phyloP scores from a whole-genome alignment of 129 eudicot genomes.

The Escallonia herrerae region DNA sequence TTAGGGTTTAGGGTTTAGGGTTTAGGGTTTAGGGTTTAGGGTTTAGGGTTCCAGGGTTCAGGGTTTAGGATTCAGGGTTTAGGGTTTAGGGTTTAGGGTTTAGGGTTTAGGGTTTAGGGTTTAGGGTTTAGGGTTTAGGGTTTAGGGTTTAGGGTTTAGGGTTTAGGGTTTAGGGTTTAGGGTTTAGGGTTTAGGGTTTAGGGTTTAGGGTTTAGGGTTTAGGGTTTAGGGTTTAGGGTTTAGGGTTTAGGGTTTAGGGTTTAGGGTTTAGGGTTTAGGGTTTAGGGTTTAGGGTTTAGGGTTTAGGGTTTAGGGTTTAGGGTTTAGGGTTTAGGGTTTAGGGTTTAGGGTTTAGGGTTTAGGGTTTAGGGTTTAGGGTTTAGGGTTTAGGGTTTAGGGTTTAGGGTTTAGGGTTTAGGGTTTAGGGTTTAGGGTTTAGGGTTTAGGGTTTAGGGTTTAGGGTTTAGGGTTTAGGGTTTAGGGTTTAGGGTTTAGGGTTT shows the following conservation, averaged over 20 bases:
- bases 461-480: slow-evolving; percentile 12
- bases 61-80: too few species aligned
- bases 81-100: slow-evolving; percentile 7
- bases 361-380: slow-evolving; percentile 18
- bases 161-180: slow-evolving; percentile 13
- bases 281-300: slow-evolving; percentile 23
- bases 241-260: slow-evolving; percentile 13
- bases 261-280: slow-evolving; percentile 14
- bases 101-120: slow-evolving; percentile 19
- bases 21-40: slow-evolving; percentile 11
- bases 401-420: slow-evolving; percentile 8
- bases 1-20: slow-evolving; percentile 20
- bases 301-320: slow-evolving; percentile 21
- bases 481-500: slow-evolving; percentile 13
- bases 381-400: slow-evolving; percentile 14
- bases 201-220: slow-evolving; percentile 11
- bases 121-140: slow-evolving; percentile 13
- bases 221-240: slow-evolving; percentile 14
- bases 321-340: slow-evolving; percentile 22
- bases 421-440: slow-evolving; percentile 13
- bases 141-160: slow-evolving; percentile 13
- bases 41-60: too few species aligned
- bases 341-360: slow-evolving; percentile 19
- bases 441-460: slow-evolving; percentile 5
- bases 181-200: slow-evolving; percentile 13